Percentiles rank a stretch among this genome's conserved stretches.
Evolutionary conservation across 495 filamentous ascomycete species (phyloP).

Genomic region (Aspergillus indologenus): DNA sequence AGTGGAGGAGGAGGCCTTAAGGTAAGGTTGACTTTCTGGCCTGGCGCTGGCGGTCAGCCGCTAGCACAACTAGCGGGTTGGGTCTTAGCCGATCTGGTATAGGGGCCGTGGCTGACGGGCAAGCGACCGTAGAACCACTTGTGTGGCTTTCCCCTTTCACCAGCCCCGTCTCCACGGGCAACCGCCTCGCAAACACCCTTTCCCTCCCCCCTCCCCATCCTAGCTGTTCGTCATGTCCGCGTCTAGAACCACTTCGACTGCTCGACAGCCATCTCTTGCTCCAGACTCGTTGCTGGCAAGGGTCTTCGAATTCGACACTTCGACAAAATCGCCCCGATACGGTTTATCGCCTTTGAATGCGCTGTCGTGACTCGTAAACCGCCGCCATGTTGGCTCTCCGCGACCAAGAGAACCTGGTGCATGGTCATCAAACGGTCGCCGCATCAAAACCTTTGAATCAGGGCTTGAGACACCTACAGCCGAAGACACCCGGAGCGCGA

Average conservation of each 20-base stretch:
- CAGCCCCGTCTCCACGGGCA: constrained; percentile 48
- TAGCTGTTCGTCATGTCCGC: constrained; percentile 5
- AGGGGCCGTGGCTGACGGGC: constrained; percentile 3
- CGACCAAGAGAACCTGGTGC: constrained; percentile 88
- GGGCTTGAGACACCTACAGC: constrained; percentile 54
- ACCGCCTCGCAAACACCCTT: constrained; percentile 29
- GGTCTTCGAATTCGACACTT: constrained; percentile 1
- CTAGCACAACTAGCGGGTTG: constrained; percentile 3
- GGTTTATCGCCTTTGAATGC: constrained; percentile 21
- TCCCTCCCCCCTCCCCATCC: not conserved
- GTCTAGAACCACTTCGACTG: constrained; percentile 26
- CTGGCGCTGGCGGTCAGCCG: constrained; percentile 28
- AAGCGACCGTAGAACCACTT: not conserved
- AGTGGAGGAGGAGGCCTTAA: constrained; percentile 25
- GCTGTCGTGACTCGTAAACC: constrained; percentile 21
- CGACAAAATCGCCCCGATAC: not conserved
- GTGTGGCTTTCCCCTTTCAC: constrained; percentile 1
- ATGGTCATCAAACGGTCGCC: constrained; percentile 71
- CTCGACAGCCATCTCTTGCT: not conserved
- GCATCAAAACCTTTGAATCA: constrained; percentile 77
- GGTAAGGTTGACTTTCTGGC: constrained; percentile 30
- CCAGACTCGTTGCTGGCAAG: not conserved
- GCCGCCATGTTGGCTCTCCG: constrained; percentile 71
- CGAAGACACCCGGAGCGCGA: constrained; percentile 76
- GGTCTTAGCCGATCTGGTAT: constrained; percentile 7